Conservation (phyloP, 441 rosid genomes). For the Bruguiera hainesii region DNA sequence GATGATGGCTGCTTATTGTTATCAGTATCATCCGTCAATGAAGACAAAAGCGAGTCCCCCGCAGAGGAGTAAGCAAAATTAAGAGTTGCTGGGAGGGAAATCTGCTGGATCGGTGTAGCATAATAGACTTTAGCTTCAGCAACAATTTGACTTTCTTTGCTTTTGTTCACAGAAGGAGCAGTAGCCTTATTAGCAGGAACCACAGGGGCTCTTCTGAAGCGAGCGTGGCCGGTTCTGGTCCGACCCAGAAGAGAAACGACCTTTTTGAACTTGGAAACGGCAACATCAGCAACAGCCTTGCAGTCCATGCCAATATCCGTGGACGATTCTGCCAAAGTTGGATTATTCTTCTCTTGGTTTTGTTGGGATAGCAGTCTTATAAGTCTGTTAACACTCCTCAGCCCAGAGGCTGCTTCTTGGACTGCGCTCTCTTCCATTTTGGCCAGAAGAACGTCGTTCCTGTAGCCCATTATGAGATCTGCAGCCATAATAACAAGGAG, state of each 20-base stretch:
- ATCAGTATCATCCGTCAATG: slow-evolving; percentile 44
- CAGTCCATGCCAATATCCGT: slow-evolving; percentile 52
- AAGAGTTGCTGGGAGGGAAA: slow-evolving; percentile 49
- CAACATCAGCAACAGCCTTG: slow-evolving; percentile 58
- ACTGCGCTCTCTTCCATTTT: slow-evolving; percentile 59
- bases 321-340: slow-evolving; percentile 24
- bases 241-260: slow-evolving; percentile 83
- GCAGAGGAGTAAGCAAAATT: slow-evolving; percentile 61
- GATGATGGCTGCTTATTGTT: slow-evolving; percentile 40
- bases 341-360: slow-evolving; percentile 25
- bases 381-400: slow-evolving; percentile 68
- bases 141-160: slow-evolving; percentile 16
- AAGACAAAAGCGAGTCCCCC: slow-evolving; percentile 43
- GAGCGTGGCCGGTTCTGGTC: slow-evolving; percentile 87
- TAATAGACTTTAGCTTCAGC: slow-evolving; percentile 35
- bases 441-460: slow-evolving; percentile 31
- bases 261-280: slow-evolving; percentile 74
- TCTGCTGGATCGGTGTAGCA: slow-evolving; percentile 69
- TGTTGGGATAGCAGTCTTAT: slow-evolving; percentile 55
- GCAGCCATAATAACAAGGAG: slow-evolving; percentile 61
- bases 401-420: slow-evolving; percentile 85
- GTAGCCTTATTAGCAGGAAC: background rate
- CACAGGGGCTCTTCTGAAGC: slow-evolving; percentile 60
- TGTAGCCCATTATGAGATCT: slow-evolving; percentile 57
- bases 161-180: slow-evolving; percentile 1